Evolutionary conservation across 371 early-diverging fungal genomes (phyloP).

Genomic region (Cokeromyces recurvatus): DNA sequence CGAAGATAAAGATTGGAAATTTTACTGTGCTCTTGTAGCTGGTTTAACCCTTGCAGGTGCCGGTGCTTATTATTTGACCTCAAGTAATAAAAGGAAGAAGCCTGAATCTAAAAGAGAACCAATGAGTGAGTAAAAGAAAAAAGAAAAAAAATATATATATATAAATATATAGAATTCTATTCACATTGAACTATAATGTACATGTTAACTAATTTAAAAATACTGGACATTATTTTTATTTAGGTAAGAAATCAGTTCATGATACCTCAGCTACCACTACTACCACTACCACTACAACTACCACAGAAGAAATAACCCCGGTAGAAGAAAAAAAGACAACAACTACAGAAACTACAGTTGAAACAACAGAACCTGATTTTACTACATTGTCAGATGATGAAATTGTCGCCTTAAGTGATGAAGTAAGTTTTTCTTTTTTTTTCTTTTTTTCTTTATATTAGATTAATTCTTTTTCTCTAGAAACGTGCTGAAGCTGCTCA

Average conservation of each 20-base stretch:
- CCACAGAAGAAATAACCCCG: slow-evolving; percentile 2
- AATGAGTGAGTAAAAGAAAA: too few relatives aligned
- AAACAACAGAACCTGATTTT: slow-evolving; percentile 31
- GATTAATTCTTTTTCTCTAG: slow-evolving; percentile 27
- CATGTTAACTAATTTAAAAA: background rate
- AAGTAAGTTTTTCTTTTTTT: slow-evolving; percentile 21
- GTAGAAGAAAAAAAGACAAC: too few relatives aligned
- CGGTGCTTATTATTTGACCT: slow-evolving; percentile 61
- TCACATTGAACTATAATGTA: background rate
- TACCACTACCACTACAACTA: slow-evolving; percentile 9
- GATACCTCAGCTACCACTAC: too few relatives aligned
- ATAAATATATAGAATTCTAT: background rate
- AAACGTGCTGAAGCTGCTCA: slow-evolving; percentile 63
- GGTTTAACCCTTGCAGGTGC: slow-evolving; percentile 63
- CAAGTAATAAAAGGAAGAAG: slow-evolving; percentile 18
- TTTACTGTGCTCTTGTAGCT: slow-evolving; percentile 66
- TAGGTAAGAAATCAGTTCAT: background rate
- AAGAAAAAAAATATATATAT: too few relatives aligned
- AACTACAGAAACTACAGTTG: slow-evolving; percentile 8
- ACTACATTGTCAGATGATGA: slow-evolving; percentile 53
- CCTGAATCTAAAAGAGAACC: slow-evolving; percentile 21
- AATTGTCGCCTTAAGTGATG: slow-evolving; percentile 53
- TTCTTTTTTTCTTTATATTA: background rate
- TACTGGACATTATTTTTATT: too few relatives aligned
- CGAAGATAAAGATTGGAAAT: slow-evolving; percentile 77